phyloP scores from a whole-genome alignment of 1,139 yeast species.

The Hemisphaericaspora xylofermentans region DNA sequence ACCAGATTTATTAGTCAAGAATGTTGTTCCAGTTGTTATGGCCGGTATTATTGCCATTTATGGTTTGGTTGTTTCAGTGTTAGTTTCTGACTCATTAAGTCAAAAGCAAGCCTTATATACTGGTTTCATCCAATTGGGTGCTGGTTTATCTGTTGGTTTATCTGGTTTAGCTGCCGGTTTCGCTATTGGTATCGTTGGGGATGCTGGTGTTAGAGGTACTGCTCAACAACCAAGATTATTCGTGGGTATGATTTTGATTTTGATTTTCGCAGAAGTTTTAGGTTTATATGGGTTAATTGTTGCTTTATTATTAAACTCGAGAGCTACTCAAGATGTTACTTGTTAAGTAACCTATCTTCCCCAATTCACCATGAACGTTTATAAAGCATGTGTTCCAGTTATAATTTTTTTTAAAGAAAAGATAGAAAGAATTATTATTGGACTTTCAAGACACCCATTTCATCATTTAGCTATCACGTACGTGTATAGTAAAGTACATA shows the following conservation, averaged over 20 bases:
- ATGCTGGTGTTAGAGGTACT: conserved; percentile 95
- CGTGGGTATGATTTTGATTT: conserved; percentile 90
- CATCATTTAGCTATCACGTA: background rate
- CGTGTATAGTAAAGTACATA: background rate
- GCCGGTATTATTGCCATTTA: conserved; percentile 99
- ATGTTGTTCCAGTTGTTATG: conserved; percentile 96
- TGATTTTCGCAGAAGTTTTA: conserved; percentile 96
- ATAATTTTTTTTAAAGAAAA: background rate
- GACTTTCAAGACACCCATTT: too few species aligned
- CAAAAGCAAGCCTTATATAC: conserved; percentile 85
- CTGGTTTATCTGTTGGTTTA: conserved; percentile 96
- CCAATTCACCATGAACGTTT: background rate
- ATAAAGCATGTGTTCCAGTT: background rate
- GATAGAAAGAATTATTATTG: background rate
- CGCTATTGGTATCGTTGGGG: conserved; percentile 98
- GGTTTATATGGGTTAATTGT: conserved; percentile 97
- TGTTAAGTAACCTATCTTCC: conserved; percentile 47
- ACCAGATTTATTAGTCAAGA: conserved; percentile 90
- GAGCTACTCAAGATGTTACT: conserved; percentile 88
- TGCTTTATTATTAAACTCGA: conserved; percentile 93
- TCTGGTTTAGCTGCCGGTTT: conserved; percentile 97
- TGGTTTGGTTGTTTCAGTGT: conserved; percentile 95
- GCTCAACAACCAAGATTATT: conserved; percentile 96
- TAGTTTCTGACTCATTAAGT: conserved; percentile 86
- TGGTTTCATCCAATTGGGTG: conserved; percentile 97